These are phyloP conservation scores for Microsporum ferrugineum DNA, from an alignment of 2,329 filamentous ascomycete genomes.

Conservation along the genomic window DNA sequence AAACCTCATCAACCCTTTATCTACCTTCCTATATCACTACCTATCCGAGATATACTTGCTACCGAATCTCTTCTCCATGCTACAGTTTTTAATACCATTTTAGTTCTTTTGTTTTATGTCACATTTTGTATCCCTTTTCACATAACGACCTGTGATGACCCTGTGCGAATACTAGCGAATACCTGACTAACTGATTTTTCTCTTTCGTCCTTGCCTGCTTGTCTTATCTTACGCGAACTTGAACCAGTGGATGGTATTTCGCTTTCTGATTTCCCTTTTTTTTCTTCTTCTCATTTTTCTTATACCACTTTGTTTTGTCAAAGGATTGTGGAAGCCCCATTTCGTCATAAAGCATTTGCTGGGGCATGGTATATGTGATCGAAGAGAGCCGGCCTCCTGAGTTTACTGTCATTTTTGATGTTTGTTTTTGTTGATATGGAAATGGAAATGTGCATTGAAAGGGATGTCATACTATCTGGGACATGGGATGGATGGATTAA, in stretches of 20 bases:
- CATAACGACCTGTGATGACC: conserved; percentile 2
- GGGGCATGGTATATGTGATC: conserved; percentile 1
- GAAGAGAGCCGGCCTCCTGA: background rate
- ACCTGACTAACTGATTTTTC: background rate
- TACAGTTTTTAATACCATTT: background rate
- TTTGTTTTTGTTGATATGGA: background rate
- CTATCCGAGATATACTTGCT: background rate
- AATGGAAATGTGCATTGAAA: background rate
- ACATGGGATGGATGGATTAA: background rate
- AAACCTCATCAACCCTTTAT: background rate
- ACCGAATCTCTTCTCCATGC: background rate
- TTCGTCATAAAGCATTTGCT: background rate
- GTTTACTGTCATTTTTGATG: background rate
- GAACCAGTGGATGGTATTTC: background rate
- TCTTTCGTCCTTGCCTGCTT: background rate
- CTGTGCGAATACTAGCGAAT: conserved; percentile 3
- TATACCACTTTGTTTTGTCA: background rate
- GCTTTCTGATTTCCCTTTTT: background rate
- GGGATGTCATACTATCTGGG: background rate
- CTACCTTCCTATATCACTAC: background rate
- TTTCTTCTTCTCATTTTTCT: background rate
- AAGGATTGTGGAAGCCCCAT: background rate
- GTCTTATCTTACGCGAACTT: background rate
- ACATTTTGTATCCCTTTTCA: background rate
- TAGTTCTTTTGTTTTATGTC: background rate